These are phyloP conservation scores for Arabidopsis suecica DNA, from an alignment of 345 rosid genomes.

Conservation along the genomic window DNA sequence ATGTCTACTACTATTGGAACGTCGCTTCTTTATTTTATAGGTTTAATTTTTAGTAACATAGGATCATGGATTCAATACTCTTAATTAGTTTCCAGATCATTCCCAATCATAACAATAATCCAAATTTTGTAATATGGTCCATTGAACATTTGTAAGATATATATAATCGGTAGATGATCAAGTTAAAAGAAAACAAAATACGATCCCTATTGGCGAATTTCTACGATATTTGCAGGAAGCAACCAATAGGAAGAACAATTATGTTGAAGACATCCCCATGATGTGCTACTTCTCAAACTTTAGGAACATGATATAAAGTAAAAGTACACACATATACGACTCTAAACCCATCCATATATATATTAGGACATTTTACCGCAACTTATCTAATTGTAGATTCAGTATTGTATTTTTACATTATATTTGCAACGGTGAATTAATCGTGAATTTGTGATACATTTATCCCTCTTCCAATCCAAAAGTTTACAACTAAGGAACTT, in stretches of 20 bases:
- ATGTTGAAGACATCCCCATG: not conserved
- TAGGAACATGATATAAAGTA: not conserved
- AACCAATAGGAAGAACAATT: not conserved
- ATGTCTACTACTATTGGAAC: not conserved
- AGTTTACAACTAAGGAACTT: not conserved
- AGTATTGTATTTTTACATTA: too few relatives aligned
- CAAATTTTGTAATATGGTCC: not conserved
- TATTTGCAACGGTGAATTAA: too few relatives aligned
- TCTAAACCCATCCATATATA: not conserved
- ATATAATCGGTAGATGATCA: not conserved
- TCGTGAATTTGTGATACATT: not conserved
- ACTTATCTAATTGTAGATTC: too few relatives aligned
- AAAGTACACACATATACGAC: not conserved
- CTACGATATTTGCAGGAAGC: too few relatives aligned
- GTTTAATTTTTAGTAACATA: not conserved
- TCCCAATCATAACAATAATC: not conserved
- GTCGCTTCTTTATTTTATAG: not conserved
- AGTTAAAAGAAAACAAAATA: not conserved
- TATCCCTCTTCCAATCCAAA: not conserved
- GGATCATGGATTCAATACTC: not conserved
- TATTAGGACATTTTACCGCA: not conserved
- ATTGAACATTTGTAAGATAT: not conserved
- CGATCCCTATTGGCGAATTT: too few relatives aligned
- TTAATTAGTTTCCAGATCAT: slow-evolving; percentile 1
- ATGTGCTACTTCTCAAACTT: not conserved